Conservation (phyloP, 805 yeast species). For the Vanderwaltozyma yarrowii region DNA sequence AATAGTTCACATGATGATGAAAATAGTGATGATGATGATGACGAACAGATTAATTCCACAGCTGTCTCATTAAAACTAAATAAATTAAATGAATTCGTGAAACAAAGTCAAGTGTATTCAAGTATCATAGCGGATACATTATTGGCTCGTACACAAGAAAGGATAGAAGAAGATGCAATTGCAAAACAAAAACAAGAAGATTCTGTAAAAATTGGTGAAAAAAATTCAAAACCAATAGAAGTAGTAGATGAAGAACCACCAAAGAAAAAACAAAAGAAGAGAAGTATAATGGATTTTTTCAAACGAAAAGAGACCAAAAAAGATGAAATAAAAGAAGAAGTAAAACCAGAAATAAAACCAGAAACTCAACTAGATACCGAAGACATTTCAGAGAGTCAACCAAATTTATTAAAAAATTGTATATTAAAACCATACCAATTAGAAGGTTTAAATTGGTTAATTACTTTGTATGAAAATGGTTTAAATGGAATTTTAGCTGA, state of each 20-base stretch:
- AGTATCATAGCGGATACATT: constrained; percentile 77
- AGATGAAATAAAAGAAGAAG: background rate
- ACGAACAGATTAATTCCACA: constrained; percentile 30
- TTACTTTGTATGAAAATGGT: constrained; percentile 84
- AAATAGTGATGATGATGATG: constrained; percentile 9
- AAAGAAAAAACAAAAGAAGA: constrained; percentile 13
- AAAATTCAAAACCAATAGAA: too few species aligned
- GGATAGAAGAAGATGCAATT: constrained; percentile 26
- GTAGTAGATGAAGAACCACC: constrained; percentile 18
- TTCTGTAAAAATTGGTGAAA: too few species aligned
- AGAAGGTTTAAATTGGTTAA: constrained; percentile 86
- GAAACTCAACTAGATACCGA: constrained; percentile 14
- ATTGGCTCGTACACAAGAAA: constrained; percentile 33
- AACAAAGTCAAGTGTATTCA: constrained; percentile 80
- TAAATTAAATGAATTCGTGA: constrained; percentile 65
- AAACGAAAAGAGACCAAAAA: constrained; percentile 7
- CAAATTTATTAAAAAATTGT: constrained; percentile 45
- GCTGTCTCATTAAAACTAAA: constrained; percentile 50
- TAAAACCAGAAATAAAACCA: constrained; percentile 3
- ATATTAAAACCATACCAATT: constrained; percentile 72
- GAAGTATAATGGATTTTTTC: constrained; percentile 18
- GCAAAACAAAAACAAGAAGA: constrained; percentile 9
- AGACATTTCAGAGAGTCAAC: constrained; percentile 36
- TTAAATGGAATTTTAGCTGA: constrained; percentile 92
- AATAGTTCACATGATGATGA: constrained; percentile 7